Evolutionary conservation across 2,329 filamentous ascomycete genomes (phyloP).

Genomic region (Trichoderma atroviride): DNA sequence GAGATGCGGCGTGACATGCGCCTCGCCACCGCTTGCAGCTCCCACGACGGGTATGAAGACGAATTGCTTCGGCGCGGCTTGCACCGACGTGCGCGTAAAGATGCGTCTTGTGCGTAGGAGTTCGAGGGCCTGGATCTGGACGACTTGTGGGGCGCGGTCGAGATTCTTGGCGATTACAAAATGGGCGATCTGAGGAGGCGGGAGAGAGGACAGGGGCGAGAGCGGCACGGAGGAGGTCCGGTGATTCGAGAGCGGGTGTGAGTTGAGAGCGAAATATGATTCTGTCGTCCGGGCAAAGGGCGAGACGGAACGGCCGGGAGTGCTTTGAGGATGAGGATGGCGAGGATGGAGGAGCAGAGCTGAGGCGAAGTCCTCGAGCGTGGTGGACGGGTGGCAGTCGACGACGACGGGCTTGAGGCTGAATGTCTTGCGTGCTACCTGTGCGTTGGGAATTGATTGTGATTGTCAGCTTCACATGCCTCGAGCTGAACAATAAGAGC

Average conservation of each 20-base stretch:
- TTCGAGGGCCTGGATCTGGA: constrained; percentile 81
- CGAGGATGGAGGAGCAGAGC: constrained; percentile 59
- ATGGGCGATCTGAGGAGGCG: constrained; percentile 66
- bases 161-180: constrained; percentile 82
- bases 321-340: constrained; percentile 30
- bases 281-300: constrained; percentile 34
- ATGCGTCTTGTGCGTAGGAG: constrained; percentile 79
- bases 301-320: constrained; percentile 34
- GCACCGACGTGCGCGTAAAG: constrained; percentile 72
- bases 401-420: constrained; percentile 70
- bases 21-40: constrained; percentile 49
- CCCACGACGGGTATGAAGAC: constrained; percentile 75
- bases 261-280: constrained; percentile 39
- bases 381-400: constrained; percentile 71
- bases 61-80: constrained; percentile 76
- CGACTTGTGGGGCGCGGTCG: constrained; percentile 68
- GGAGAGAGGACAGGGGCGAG: constrained; percentile 36
- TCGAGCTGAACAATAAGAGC: background rate
- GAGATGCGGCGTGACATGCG: constrained; percentile 58
- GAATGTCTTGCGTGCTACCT: constrained; percentile 73
- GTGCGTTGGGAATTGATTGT: constrained; percentile 17
- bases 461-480: background rate
- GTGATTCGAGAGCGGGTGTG: constrained; percentile 39
- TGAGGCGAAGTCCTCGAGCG: constrained; percentile 78
- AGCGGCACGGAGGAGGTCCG: constrained; percentile 32